Base-by-base conservation (phyloP, 2,329 filamentous ascomycete species). In the Fragosphaeria purpurea region DNA sequence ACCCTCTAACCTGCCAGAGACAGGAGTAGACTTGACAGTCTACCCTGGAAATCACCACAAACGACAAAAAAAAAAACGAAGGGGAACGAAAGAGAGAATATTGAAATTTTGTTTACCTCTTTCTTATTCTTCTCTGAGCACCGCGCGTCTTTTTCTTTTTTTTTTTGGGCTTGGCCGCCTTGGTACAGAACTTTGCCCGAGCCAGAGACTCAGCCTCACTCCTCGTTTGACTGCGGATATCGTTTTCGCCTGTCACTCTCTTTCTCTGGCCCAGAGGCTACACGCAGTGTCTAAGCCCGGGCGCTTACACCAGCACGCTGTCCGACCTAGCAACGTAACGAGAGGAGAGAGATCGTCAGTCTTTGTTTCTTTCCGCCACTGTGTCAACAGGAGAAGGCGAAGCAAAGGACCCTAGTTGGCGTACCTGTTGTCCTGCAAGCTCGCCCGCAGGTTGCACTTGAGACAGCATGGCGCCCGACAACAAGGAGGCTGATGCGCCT, bases 211-310 rank as follows among this genome's bases (percentile, higher is more conserved):
- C 35, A 48, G 50, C 50, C 50, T 48, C 50, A 41, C 38, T 52
- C 50, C 11, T 11, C 39, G 39, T 43, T 41, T 51, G 44, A 37
- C 22, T 12, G 38, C 41, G 45, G 45, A 22, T 6, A 34, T 44
- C 33, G 31, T 41, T 43, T 32, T 47, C 12, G 34, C 50, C 45
- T 51, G 35, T 22, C 22, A 22, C 22, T 22, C 48, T 40, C 44
- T 40, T 44, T 44, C 44, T 39, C 34, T 32, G 34, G 50, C 50
- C 45, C 44, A 48, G 45, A 40, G 35, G n/a, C 31, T n/a, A 32
- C 48, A 22, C 22, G 22, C 48, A 44, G 41, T 41, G 48, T 50
- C 49, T 50, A 43, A 51, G 45, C 45, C 50, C 35, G 22, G 45
- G 50, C 50, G 50, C 50, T 48, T 51, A 51, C 37, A 38, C 46